Conservation (phyloP, 371 early-diverging fungal genomes). For the Mucor indicus region DNA sequence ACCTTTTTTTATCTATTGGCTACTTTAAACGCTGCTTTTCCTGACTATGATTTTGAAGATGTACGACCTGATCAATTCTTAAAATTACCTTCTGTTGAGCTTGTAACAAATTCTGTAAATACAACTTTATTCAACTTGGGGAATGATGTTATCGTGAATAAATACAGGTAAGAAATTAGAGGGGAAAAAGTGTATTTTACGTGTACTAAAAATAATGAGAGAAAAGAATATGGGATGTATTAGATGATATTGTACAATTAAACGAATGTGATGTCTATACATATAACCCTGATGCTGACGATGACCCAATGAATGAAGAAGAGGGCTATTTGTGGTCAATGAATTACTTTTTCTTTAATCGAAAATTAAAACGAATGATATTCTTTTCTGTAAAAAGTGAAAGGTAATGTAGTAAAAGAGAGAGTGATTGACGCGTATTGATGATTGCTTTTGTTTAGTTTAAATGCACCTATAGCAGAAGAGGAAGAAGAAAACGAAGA, state of each 20-base stretch:
- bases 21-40: slow-evolving; percentile 90
- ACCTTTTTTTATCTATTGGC: slow-evolving; percentile 90
- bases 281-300: slow-evolving; percentile 81
- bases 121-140: slow-evolving; percentile 82
- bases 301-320: slow-evolving; percentile 89
- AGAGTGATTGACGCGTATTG: not conserved
- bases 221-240: slow-evolving; percentile 70
- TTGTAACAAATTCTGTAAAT: slow-evolving; percentile 82
- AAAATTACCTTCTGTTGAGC: slow-evolving; percentile 67
- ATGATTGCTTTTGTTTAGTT: slow-evolving; percentile 9
- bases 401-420: slow-evolving; percentile 49
- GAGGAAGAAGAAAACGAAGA: slow-evolving; percentile 4
- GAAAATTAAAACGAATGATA: slow-evolving; percentile 83
- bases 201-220: not conserved
- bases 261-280: slow-evolving; percentile 86
- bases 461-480: slow-evolving; percentile 35
- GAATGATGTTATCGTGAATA: slow-evolving; percentile 56
- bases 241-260: slow-evolving; percentile 80
- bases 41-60: slow-evolving; percentile 94
- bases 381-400: slow-evolving; percentile 86
- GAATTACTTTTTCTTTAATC: slow-evolving; percentile 93
- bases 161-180: slow-evolving; percentile 44
- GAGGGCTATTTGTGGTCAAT: slow-evolving; percentile 82
- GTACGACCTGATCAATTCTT: slow-evolving; percentile 84
- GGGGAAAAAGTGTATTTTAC: no score